These are phyloP conservation scores for Coniochaeta prunicola DNA, from an alignment of 2,329 filamentous ascomycete genomes.

Conservation along the genomic window DNA sequence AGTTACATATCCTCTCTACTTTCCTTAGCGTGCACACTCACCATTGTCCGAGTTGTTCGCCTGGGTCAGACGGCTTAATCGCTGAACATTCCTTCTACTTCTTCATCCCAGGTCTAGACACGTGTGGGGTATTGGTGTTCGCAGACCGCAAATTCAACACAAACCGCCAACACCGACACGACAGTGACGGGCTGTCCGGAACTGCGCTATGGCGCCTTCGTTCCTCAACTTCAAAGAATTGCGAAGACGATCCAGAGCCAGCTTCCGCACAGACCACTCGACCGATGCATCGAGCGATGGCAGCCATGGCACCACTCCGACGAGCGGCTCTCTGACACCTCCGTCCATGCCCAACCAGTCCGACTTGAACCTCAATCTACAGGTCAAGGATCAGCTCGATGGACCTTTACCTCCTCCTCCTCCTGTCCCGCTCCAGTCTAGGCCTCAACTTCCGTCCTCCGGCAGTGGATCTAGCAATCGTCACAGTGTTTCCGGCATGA, in stretches of 20 bases:
- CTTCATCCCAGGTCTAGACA: not conserved
- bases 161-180: not conserved
- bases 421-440: conserved; percentile 18
- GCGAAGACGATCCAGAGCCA: conserved; percentile 68
- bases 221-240: conserved; percentile 66
- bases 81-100: not conserved
- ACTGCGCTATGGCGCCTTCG: conserved; percentile 43
- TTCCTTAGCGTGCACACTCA: not conserved
- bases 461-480: conserved; percentile 39
- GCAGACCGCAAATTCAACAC: not conserved
- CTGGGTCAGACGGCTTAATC: not conserved
- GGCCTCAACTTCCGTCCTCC: conserved; percentile 29
- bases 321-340: conserved; percentile 66
- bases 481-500: conserved; percentile 58
- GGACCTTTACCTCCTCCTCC: conserved; percentile 22
- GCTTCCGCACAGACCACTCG: conserved; percentile 59
- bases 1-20: not conserved
- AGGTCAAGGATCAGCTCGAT: conserved; percentile 38
- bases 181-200: not conserved
- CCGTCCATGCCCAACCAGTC: conserved; percentile 64
- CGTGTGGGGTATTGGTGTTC: not conserved
- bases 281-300: conserved; percentile 56
- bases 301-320: conserved; percentile 52
- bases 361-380: conserved; percentile 57
- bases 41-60: not conserved